Percentiles rank a stretch among this genome's conserved stretches.
Conservation (phyloP, 2,329 filamentous ascomycete genomes). For the Trichoderma harzianum region DNA sequence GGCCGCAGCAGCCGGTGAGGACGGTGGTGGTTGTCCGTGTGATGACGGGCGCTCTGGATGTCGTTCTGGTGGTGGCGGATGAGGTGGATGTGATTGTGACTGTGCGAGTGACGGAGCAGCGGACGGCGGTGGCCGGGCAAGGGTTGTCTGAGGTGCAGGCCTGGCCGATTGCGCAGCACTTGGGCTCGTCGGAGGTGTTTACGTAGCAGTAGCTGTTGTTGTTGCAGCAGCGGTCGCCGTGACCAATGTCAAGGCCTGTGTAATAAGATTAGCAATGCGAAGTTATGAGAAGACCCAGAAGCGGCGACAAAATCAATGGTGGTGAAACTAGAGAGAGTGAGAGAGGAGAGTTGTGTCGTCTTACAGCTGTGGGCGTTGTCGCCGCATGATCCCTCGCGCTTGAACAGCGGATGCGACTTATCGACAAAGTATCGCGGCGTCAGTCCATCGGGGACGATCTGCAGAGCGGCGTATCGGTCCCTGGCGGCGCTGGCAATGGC, state of each 20-base stretch:
- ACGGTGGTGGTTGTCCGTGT: constrained; percentile 26
- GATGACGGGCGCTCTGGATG: neutral
- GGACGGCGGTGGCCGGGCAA: constrained; percentile 35
- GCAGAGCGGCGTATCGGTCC: constrained; percentile 23
- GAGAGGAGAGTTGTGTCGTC: constrained; percentile 21
- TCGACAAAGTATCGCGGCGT: constrained; percentile 32
- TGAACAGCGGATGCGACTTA: constrained; percentile 28
- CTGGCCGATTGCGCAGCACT: constrained; percentile 44
- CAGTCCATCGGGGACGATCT: constrained; percentile 27
- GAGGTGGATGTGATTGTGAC: constrained; percentile 18
- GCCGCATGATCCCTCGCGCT: constrained; percentile 29
- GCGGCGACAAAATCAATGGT: neutral
- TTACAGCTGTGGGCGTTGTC: constrained; percentile 32
- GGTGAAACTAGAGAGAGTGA: neutral
- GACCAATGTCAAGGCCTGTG: constrained; percentile 42
- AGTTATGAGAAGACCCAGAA: rapidly evolving
- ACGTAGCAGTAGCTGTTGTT: constrained; percentile 47
- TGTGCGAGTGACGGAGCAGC: constrained; percentile 32
- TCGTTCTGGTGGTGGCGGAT: neutral
- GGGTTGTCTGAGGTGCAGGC: constrained; percentile 38
- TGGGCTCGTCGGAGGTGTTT: constrained; percentile 29
- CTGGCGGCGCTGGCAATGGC: constrained; percentile 11
- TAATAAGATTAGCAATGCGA: neutral
- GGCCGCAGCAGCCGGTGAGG: constrained; percentile 37
- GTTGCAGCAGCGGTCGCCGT: constrained; percentile 39